Evolutionary conservation across 345 rosid genomes (phyloP).

Genomic region (Lumnitzera racemosa): DNA sequence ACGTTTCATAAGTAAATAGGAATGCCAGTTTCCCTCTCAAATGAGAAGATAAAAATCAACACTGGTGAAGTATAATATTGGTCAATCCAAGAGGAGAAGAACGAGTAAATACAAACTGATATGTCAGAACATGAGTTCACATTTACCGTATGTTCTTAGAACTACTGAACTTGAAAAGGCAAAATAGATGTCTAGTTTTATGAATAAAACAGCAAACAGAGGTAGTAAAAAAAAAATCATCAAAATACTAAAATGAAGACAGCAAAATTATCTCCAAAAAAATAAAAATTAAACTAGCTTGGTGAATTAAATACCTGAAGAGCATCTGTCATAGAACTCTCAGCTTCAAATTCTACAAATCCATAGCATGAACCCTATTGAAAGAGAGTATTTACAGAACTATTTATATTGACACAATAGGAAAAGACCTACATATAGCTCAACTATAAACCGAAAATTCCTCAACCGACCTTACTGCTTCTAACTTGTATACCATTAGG

Average conservation of each 20-base stretch:
- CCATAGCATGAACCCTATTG: constrained; percentile 54
- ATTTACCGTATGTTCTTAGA: too few species aligned
- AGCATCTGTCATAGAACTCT: constrained; percentile 52
- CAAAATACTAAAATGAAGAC: background rate
- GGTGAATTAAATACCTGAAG: constrained; percentile 34
- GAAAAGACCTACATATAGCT: background rate
- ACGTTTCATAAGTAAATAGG: too few species aligned
- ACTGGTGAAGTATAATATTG: too few species aligned
- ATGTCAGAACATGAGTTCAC: too few species aligned
- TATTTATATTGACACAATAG: background rate
- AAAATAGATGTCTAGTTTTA: too few species aligned
- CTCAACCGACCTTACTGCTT: constrained; percentile 44
- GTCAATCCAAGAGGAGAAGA: too few species aligned
- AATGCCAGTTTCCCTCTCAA: too few species aligned
- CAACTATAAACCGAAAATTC: background rate
- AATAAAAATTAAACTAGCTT: background rate
- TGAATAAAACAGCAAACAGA: too few species aligned
- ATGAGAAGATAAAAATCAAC: too few species aligned
- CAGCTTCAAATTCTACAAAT: constrained; percentile 72
- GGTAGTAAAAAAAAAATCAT: too few species aligned
- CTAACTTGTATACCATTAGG: constrained; percentile 53
- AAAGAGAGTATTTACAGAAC: background rate
- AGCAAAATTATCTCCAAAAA: background rate
- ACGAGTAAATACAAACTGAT: too few species aligned
- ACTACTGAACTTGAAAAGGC: too few species aligned